phyloP scores from a whole-genome alignment of 192 early-diverging fungal genomes.

The Umbelopsis isabellina region DNA sequence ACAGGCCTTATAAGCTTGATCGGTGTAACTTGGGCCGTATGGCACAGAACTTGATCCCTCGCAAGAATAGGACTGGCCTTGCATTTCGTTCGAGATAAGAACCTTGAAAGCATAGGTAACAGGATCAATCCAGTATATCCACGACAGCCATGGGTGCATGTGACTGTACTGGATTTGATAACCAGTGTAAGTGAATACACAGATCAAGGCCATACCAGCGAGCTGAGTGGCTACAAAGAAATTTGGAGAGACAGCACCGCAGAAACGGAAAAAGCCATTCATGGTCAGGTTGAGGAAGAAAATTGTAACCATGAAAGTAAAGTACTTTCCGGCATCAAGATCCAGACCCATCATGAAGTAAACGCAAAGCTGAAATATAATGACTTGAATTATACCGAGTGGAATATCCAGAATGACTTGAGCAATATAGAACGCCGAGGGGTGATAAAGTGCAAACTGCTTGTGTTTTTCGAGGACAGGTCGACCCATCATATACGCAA shows the following conservation, averaged over 20 bases:
- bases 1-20: conserved; percentile 53
- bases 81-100: conserved; percentile 73
- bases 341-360: conserved; percentile 70
- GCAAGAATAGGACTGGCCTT: conserved; percentile 34
- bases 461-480: conserved; percentile 81
- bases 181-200: conserved; percentile 57
- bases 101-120: conserved; percentile 68
- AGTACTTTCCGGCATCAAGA: conserved; percentile 51
- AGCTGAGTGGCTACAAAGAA: conserved; percentile 57
- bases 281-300: conserved; percentile 59
- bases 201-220: conserved; percentile 55
- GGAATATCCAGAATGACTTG: conserved; percentile 60
- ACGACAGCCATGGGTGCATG: conserved; percentile 69
- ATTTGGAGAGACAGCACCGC: conserved; percentile 51
- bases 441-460: conserved; percentile 67
- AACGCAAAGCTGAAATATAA: conserved; percentile 57
- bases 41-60: conserved; percentile 35
- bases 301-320: conserved; percentile 57
- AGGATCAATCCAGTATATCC: conserved; percentile 73
- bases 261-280: conserved; percentile 62
- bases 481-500: conserved; percentile 71
- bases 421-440: conserved; percentile 58
- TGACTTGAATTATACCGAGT: conserved; percentile 47
- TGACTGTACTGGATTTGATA: conserved; percentile 60
- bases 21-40: conserved; percentile 38